phyloP scores from a whole-genome alignment of 257 asterid species.

The Plantago elongata region DNA sequence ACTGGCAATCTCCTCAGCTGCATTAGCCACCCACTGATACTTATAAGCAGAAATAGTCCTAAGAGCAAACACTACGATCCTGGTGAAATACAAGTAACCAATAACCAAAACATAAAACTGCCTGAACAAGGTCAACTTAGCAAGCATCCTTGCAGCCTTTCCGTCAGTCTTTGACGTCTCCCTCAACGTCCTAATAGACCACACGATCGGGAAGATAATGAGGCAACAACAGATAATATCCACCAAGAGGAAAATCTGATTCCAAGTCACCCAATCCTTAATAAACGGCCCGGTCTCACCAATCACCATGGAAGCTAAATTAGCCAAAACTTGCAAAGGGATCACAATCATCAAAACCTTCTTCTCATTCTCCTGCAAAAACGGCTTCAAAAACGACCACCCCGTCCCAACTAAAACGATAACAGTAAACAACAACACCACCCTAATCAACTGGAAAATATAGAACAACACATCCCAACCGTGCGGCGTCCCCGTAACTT shows the following conservation, averaged over 20 bases:
- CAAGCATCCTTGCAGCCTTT: constrained; percentile 93
- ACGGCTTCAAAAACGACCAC: constrained; percentile 90
- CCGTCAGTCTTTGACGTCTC: constrained; percentile 97
- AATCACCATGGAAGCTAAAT: constrained; percentile 79
- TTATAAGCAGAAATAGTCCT: constrained; percentile 82
- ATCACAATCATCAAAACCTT: constrained; percentile 96
- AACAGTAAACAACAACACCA: constrained; percentile 76
- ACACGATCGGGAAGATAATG: constrained; percentile 87
- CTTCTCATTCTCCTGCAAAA: constrained; percentile 90
- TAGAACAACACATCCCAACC: constrained; percentile 98
- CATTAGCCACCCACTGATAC: constrained; percentile 93
- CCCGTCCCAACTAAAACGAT: constrained; percentile 86
- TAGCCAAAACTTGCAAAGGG: constrained; percentile 90
- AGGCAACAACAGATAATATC: constrained; percentile 92
- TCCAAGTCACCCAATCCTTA: constrained; percentile 94
- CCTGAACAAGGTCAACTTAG: constrained; percentile 87
- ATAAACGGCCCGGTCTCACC: constrained; percentile 98
- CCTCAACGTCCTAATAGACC: constrained; percentile 95
- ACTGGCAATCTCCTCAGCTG: constrained; percentile 90
- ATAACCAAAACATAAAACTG: constrained; percentile 92
- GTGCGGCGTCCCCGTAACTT: constrained; percentile 92
- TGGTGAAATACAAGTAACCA: constrained; percentile 89
- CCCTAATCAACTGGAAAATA: constrained; percentile 85
- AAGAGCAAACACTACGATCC: constrained; percentile 92
- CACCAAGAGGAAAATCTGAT: constrained; percentile 81